These are phyloP conservation scores for Clarireedia homoeocarpa DNA, from an alignment of 2,329 filamentous ascomycete genomes.

Conservation along the genomic window DNA sequence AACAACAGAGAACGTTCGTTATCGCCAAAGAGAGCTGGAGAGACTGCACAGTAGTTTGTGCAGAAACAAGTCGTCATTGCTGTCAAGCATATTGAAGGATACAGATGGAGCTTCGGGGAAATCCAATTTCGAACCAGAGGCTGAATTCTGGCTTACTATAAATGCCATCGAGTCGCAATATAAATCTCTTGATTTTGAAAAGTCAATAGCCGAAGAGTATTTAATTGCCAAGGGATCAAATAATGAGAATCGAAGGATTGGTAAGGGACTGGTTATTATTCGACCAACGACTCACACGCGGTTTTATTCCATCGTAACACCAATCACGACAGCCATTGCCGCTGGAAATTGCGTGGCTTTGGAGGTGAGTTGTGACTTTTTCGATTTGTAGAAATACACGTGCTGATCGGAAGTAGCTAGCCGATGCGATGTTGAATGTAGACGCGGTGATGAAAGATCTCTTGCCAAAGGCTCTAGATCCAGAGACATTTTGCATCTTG, in stretches of 20 bases:
- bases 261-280: constrained; percentile 39
- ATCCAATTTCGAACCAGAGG: constrained; percentile 34
- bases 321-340: constrained; percentile 39
- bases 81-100: constrained; percentile 11
- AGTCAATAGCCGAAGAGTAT: constrained; percentile 36
- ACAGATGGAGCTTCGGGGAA: constrained; percentile 35
- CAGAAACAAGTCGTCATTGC: constrained; percentile 21
- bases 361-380: constrained; percentile 31
- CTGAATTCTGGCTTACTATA: constrained; percentile 36
- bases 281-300: constrained; percentile 39
- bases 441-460: constrained; percentile 33
- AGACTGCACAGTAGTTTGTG: constrained; percentile 34
- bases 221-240: constrained; percentile 34
- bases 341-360: constrained; percentile 44
- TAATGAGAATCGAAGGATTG: constrained; percentile 28
- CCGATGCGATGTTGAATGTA: constrained; percentile 28
- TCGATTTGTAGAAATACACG: not conserved
- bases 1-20: constrained; percentile 37
- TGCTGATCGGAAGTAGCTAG: constrained; percentile 8
- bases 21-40: constrained; percentile 39
- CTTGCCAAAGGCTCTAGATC: constrained; percentile 35
- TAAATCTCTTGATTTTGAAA: constrained; percentile 31
- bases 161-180: constrained; percentile 34
- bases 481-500: constrained; percentile 39
- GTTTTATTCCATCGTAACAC: constrained; percentile 38